These are phyloP conservation scores for Endothia cerciana DNA, from an alignment of 2,329 filamentous ascomycete species.

Conservation along the genomic window DNA sequence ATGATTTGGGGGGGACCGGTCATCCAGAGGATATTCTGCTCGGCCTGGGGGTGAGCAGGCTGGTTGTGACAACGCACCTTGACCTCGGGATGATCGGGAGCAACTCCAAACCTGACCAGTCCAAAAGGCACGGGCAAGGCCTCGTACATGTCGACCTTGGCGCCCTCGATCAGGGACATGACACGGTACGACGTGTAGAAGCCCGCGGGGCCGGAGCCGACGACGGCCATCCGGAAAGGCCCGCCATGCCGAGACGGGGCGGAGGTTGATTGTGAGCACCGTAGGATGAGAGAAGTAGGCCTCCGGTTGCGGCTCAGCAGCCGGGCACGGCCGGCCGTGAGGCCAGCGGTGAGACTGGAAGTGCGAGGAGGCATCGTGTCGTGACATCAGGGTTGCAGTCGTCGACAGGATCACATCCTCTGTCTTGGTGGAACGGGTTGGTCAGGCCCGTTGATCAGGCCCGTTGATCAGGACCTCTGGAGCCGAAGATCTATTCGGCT, in stretches of 20 bases:
- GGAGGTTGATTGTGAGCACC: slow-evolving; percentile 24
- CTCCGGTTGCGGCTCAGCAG: background rate
- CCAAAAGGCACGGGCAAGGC: slow-evolving; percentile 90
- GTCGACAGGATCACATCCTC: background rate
- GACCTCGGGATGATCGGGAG: slow-evolving; percentile 97
- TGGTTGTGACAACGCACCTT: slow-evolving; percentile 63
- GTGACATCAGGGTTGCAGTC: slow-evolving; percentile 4
- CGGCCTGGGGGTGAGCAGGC: too few species aligned
- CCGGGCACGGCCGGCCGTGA: slow-evolving; percentile 8
- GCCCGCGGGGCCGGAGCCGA: slow-evolving; percentile 92
- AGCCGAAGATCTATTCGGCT: slow-evolving; percentile 15
- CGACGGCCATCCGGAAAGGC: slow-evolving; percentile 79
- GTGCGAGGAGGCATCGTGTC: slow-evolving; percentile 19
- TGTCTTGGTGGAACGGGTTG: background rate
- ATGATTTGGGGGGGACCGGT: background rate
- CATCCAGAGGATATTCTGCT: too few species aligned
- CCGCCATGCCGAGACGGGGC: slow-evolving; percentile 40
- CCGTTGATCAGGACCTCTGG: background rate
- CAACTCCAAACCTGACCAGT: slow-evolving; percentile 89
- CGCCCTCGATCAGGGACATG: slow-evolving; percentile 73
- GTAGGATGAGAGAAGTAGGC: slow-evolving; percentile 5
- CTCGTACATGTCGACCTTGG: slow-evolving; percentile 94
- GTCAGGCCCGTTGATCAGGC: background rate
- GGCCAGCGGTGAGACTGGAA: slow-evolving; percentile 14
- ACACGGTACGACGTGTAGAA: slow-evolving; percentile 93